Percentiles rank a stretch among this genome's conserved stretches.
Conservation (phyloP, 768 basidiomycete species). For the Lentinula sp. region DNA sequence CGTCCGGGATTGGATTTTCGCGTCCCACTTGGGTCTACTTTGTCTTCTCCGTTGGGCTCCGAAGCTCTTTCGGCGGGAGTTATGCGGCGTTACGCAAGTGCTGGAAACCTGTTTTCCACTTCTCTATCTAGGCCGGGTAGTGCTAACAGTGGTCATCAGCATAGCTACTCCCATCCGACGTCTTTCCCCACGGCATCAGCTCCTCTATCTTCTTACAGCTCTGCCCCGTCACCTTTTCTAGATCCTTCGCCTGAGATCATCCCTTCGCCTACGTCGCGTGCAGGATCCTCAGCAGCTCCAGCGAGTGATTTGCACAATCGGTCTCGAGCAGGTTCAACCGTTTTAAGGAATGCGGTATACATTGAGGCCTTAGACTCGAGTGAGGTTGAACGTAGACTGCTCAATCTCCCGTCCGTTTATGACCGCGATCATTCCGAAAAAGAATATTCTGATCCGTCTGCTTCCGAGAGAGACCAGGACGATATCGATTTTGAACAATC, state of each 20-base stretch:
- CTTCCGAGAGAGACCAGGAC: background rate
- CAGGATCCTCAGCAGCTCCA: background rate
- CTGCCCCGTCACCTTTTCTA: background rate
- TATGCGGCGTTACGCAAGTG: conserved; percentile 5
- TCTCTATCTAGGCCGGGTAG: background rate
- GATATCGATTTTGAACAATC: background rate
- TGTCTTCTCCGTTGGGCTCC: background rate
- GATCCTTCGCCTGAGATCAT: background rate
- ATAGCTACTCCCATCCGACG: conserved; percentile 2
- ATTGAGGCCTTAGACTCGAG: conserved; percentile 4
- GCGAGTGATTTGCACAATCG: background rate
- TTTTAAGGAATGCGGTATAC: conserved; percentile 3
- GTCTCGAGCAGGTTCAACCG: conserved; percentile 1
- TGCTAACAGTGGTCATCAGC: conserved; percentile 1
- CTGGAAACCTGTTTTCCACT: background rate
- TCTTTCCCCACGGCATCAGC: background rate
- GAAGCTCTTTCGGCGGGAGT: background rate
- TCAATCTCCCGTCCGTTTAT: background rate
- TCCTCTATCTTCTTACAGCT: background rate
- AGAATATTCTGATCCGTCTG: background rate
- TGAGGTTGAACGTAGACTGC: conserved; percentile 1
- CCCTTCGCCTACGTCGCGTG: background rate
- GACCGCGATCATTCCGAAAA: background rate
- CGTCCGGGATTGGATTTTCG: background rate
- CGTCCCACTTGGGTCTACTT: background rate